Percentiles rank a stretch among this genome's conserved stretches.
Evolutionary conservation across 1,139 yeast species (phyloP).

Genomic region (Suhomyces atakaporum): DNA sequence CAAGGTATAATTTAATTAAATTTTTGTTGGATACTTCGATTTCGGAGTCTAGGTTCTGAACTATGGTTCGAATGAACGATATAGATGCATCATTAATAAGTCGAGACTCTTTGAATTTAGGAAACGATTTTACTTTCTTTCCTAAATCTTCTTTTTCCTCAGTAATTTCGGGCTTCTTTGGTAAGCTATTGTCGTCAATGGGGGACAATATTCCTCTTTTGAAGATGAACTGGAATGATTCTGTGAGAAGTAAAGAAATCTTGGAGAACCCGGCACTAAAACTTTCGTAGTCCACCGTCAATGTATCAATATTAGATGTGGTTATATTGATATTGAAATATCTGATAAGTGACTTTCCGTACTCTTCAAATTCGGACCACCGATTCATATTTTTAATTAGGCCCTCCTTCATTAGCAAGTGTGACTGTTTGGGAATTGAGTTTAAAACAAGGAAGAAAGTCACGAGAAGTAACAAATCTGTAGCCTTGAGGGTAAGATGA

Average conservation of each 20-base stretch:
- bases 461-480: constrained; percentile 33
- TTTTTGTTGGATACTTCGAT: constrained; percentile 37
- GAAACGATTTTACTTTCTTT: constrained; percentile 5
- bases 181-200: neutral
- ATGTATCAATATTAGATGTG: constrained; percentile 19
- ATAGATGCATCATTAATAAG: constrained; percentile 43
- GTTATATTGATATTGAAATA: constrained; percentile 42
- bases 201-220: constrained; percentile 28
- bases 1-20: constrained; percentile 67
- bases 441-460: constrained; percentile 43
- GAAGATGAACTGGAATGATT: constrained; percentile 37
- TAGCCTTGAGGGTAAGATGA: constrained; percentile 33
- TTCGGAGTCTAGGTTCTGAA: constrained; percentile 22
- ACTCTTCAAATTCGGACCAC: constrained; percentile 39
- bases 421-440: constrained; percentile 29
- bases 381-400: constrained; percentile 17
- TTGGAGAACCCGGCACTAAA: constrained; percentile 32
- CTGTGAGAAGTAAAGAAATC: constrained; percentile 39
- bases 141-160: constrained; percentile 3
- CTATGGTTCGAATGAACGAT: constrained; percentile 41
- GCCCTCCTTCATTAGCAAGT: constrained; percentile 21
- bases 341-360: constrained; percentile 41
- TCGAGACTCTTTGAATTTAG: constrained; percentile 35
- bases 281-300: constrained; percentile 32
- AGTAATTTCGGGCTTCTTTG: neutral